Base-by-base conservation (phyloP, 2,329 filamentous ascomycete species). In the Pseudogymnoascus sp. region DNA sequence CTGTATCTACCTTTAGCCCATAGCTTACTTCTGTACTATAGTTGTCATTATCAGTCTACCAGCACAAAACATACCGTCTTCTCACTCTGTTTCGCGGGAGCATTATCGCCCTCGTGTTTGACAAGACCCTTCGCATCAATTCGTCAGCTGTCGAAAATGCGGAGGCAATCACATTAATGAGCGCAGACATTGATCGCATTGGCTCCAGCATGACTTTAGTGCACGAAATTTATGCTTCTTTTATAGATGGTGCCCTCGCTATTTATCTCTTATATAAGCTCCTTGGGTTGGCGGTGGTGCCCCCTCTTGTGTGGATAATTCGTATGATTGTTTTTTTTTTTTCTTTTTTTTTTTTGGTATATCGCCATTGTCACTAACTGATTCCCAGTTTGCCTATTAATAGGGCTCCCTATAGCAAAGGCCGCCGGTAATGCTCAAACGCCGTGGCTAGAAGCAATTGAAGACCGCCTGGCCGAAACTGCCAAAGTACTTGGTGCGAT, bases 391-490 rank as follows among this genome's bases (percentile, higher is more conserved):
- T 52, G 45, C 31, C 8, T 52, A 18, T 8, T 52, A 6, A 18
- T 52, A 31, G 45, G 45, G 13, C 13, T 52, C 4, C 45, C 45
- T 31, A 27, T 52, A 31, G 45, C 45, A 31, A 52, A 52, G 45
- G 45, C 45, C 1, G 45, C 45, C 15, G 45, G 45, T n/a, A 52
- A 52, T 31, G 45, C 45, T 31, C 45, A 52, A 52, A 52, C 2
- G 10, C 45, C 45, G 12, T 62, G 61, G 61, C 29, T 62, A 9
- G 61, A 62, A 62, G 61, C 61, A n/a, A 62, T 62, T 13, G 61
- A 62, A 42, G 58, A 40, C 37, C 55, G 61, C 12, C 45, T 62
- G 12, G 60, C 55, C n/a, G 60, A 39, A 15, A 62, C 55, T 27
- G 36, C 60, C 27, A 27, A 42, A 35, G 45, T 39, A 15, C 61